These are phyloP conservation scores for Zygosaccharomyces lentus DNA, from an alignment of 805 yeast species.

Conservation along the genomic window DNA sequence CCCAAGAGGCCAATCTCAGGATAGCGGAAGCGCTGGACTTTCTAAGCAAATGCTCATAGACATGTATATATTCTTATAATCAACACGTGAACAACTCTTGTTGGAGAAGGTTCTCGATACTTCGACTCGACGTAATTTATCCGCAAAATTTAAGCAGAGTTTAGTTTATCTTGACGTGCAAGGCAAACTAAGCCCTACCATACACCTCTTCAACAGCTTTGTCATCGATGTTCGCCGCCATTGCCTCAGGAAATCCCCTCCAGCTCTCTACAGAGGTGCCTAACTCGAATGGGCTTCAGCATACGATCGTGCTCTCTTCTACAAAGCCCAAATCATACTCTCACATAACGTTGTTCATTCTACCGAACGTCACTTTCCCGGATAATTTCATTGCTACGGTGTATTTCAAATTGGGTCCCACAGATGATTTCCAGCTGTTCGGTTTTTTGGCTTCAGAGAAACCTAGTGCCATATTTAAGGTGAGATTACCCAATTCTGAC, in stretches of 20 bases:
- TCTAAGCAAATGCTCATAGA: background rate
- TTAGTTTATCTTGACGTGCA: background rate
- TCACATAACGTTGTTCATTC: slow-evolving; percentile 76
- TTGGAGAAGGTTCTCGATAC: slow-evolving; percentile 14
- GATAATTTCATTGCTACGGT: slow-evolving; percentile 74
- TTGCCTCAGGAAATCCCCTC: slow-evolving; percentile 38
- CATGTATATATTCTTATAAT: background rate
- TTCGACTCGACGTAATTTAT: background rate
- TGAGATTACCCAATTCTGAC: slow-evolving; percentile 41
- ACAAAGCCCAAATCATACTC: slow-evolving; percentile 42
- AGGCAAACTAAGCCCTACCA: too few relatives aligned
- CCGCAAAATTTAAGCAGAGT: slow-evolving; percentile 1
- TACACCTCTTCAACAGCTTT: background rate
- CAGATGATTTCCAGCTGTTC: slow-evolving; percentile 54
- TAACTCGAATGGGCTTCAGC: slow-evolving; percentile 37
- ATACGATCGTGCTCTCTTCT: slow-evolving; percentile 34
- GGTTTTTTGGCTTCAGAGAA: slow-evolving; percentile 62
- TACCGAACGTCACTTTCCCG: slow-evolving; percentile 77
- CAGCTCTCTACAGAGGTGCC: slow-evolving; percentile 37
- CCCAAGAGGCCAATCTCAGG: slow-evolving; percentile 33
- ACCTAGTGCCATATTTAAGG: slow-evolving; percentile 88
- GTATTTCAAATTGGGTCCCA: slow-evolving; percentile 74
- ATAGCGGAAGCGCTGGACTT: slow-evolving; percentile 20
- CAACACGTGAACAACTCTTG: slow-evolving; percentile 10
- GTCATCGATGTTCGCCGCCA: slow-evolving; percentile 35